These are phyloP conservation scores for Phytophthora pinifolia DNA, from an alignment of 352 stramenopile genomes.

Conservation along the genomic window DNA sequence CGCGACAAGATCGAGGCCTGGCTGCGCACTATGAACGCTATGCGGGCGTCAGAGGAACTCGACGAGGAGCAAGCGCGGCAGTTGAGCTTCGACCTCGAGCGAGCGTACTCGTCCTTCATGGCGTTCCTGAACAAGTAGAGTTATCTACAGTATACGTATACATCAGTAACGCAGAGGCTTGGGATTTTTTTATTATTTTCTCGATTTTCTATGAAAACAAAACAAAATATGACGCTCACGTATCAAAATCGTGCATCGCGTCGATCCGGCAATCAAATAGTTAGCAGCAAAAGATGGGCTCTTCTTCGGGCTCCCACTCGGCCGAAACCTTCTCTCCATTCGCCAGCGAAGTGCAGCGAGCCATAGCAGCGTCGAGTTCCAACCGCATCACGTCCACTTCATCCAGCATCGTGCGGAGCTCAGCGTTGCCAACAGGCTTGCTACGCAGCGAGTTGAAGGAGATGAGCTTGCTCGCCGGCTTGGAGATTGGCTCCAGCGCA, in stretches of 20 bases:
- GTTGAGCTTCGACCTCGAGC: constrained; percentile 95
- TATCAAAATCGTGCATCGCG: constrained; percentile 22
- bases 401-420: constrained; percentile 41
- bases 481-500: constrained; percentile 33
- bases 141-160: constrained; percentile 8
- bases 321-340: constrained; percentile 18
- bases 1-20: constrained; percentile 94
- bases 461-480: constrained; percentile 26
- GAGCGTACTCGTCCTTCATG: constrained; percentile 95
- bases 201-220: constrained; percentile 26
- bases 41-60: constrained; percentile 96
- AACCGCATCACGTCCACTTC: constrained; percentile 41
- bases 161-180: not conserved
- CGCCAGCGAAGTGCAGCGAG: constrained; percentile 29
- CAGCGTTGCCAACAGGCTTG: constrained; percentile 28
- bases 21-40: constrained; percentile 94
- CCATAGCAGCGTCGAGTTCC: constrained; percentile 38
- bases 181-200: constrained; percentile 30
- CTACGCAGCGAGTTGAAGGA: constrained; percentile 17
- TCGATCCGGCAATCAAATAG: constrained; percentile 26
- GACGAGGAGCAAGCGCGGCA: constrained; percentile 95
- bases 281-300: constrained; percentile 35
- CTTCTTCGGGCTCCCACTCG: constrained; percentile 30
- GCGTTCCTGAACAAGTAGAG: constrained; percentile 80
- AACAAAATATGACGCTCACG: constrained; percentile 24